Evolutionary conservation across 768 basidiomycete genomes (phyloP).

Genomic region (Tulasnella sp.): DNA sequence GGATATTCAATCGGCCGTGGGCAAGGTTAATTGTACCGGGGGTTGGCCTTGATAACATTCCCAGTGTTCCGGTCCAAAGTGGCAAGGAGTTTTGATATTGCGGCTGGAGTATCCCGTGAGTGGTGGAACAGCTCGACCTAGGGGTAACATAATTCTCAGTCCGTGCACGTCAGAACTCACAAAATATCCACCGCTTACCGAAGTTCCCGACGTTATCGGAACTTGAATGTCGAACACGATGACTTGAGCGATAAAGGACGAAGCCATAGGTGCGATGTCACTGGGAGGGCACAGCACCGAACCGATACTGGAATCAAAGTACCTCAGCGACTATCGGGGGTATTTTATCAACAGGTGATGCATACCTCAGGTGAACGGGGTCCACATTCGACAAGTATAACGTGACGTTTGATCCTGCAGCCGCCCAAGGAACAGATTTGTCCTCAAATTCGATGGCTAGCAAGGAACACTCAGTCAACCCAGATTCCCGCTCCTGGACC

Average conservation of each 20-base stretch:
- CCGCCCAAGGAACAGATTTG: conserved; percentile 71
- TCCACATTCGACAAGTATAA: conserved; percentile 79
- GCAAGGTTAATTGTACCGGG: conserved; percentile 51
- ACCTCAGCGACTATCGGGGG: not conserved
- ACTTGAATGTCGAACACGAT: conserved; percentile 89
- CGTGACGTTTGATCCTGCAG: conserved; percentile 84
- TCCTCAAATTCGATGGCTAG: conserved; percentile 83
- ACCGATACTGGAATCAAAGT: conserved; percentile 48
- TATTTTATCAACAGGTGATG: not conserved
- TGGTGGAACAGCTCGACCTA: conserved; percentile 91
- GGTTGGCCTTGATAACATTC: conserved; percentile 62
- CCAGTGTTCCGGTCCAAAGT: conserved; percentile 74
- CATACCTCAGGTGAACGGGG: conserved; percentile 56
- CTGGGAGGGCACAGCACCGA: conserved; percentile 75
- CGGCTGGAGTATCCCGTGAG: conserved; percentile 85
- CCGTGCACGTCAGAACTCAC: not conserved
- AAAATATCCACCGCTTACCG: conserved; percentile 39
- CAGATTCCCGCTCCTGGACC: not conserved
- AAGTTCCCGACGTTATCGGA: conserved; percentile 80
- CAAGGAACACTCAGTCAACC: not conserved
- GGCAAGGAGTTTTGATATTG: conserved; percentile 69
- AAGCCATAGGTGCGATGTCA: conserved; percentile 66
- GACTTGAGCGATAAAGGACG: conserved; percentile 73
- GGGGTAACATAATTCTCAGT: not conserved
- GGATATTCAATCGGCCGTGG: not conserved